Conservation (phyloP, 768 basidiomycete species). For the Wakefieldia striispora region DNA sequence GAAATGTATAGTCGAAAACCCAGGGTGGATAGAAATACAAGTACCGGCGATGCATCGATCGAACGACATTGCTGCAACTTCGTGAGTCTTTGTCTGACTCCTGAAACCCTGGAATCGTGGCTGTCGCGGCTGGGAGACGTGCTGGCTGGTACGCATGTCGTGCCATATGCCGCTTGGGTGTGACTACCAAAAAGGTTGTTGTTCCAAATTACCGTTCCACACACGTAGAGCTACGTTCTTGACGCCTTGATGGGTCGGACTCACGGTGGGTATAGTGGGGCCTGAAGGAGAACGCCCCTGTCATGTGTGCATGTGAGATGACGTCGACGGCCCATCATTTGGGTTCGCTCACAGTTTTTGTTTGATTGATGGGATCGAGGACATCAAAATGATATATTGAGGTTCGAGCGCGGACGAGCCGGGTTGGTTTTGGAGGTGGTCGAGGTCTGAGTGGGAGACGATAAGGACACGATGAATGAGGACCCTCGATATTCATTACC, state of each 20-base stretch:
- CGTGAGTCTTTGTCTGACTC: background rate
- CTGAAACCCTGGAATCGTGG: slow-evolving; percentile 4
- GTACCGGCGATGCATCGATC: too few species aligned
- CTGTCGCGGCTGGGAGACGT: too few species aligned
- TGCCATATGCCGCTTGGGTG: background rate
- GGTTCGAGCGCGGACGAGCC: background rate
- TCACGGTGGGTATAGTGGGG: slow-evolving; percentile 27
- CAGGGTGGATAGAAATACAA: too few species aligned
- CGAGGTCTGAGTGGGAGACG: background rate
- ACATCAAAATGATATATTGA: background rate
- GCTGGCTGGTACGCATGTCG: background rate
- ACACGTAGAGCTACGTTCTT: background rate
- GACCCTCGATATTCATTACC: slow-evolving; percentile 23
- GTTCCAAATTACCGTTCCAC: slow-evolving; percentile 20
- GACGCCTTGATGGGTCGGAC: slow-evolving; percentile 4
- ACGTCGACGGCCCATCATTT: slow-evolving; percentile 8
- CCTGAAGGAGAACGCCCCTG: slow-evolving; percentile 4
- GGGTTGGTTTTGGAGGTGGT: slow-evolving; percentile 1
- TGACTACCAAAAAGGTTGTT: background rate
- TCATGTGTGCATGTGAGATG: background rate
- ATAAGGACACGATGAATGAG: background rate
- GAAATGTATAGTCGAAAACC: too few species aligned
- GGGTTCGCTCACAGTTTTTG: background rate
- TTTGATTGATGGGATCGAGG: background rate
- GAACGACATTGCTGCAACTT: too few species aligned